Evolutionary conservation across 768 basidiomycete species (phyloP).

Genomic region (Cyclocybe aegerita): DNA sequence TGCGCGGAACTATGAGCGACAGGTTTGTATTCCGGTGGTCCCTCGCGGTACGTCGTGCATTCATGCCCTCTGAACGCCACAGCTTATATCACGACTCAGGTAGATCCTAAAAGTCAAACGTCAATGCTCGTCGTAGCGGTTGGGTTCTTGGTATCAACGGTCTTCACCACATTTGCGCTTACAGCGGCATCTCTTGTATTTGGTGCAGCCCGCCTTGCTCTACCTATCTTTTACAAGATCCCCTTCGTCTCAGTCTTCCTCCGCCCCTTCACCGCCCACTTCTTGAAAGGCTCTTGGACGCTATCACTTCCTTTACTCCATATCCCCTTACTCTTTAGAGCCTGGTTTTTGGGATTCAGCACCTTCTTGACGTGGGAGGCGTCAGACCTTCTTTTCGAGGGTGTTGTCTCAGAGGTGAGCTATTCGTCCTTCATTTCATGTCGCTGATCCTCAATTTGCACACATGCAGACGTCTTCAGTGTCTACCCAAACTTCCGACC

Average conservation of each 20-base stretch:
- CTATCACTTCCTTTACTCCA: conserved; percentile 48
- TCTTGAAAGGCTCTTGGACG: conserved; percentile 57
- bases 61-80: background rate
- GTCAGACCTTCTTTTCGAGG: conserved; percentile 58
- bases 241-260: conserved; percentile 51
- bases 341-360: conserved; percentile 49
- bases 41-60: conserved; percentile 14
- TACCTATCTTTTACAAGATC: conserved; percentile 54
- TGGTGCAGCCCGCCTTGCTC: conserved; percentile 39
- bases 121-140: conserved; percentile 18
- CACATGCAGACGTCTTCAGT: conserved; percentile 45
- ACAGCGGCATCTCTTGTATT: conserved; percentile 43
- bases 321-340: conserved; percentile 41
- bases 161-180: conserved; percentile 40
- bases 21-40: conserved; percentile 53
- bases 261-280: conserved; percentile 65
- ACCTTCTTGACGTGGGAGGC: conserved; percentile 66
- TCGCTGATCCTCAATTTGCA: conserved; percentile 1
- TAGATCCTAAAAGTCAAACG: conserved; percentile 8
- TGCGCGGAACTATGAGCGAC: conserved; percentile 65
- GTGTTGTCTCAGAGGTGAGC: conserved; percentile 55
- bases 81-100: background rate
- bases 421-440: background rate
- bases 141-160: conserved; percentile 34
- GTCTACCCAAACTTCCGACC: conserved; percentile 44